Percentiles rank a stretch among this genome's conserved stretches.
Evolutionary conservation across 139 green algal species (phyloP).

Genomic region (Micromonas commoda): DNA sequence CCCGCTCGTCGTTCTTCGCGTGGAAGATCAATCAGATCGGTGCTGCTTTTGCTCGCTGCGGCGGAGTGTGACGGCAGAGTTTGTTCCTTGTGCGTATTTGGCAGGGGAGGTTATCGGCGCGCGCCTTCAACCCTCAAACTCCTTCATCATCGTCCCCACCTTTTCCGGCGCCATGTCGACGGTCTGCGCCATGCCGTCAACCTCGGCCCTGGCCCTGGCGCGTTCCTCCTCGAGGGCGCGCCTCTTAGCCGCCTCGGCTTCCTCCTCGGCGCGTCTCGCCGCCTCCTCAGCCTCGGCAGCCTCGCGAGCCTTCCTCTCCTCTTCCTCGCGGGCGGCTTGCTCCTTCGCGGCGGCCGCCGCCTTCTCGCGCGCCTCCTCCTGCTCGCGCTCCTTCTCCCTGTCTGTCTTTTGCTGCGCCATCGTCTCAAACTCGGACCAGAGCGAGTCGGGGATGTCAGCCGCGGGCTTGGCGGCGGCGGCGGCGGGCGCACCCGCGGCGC

Average conservation of each 20-base stretch:
- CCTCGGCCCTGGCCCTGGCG: background rate
- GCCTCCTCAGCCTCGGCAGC: background rate
- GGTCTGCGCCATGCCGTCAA: constrained; percentile 3
- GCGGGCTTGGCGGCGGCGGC: background rate
- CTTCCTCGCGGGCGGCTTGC: background rate
- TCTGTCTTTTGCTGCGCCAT: constrained; percentile 7
- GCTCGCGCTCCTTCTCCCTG: background rate
- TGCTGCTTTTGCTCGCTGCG: too few relatives aligned
- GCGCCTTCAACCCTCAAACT: too few relatives aligned
- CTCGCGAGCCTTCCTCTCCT: background rate
- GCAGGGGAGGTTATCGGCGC: too few relatives aligned
- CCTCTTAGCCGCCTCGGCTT: constrained; percentile 4
- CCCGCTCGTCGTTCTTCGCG: too few relatives aligned
- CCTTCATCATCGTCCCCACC: constrained; percentile 7
- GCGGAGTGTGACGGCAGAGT: too few relatives aligned
- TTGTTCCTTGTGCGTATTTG: too few relatives aligned
- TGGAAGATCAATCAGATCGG: too few relatives aligned
- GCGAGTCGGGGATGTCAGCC: constrained; percentile 1
- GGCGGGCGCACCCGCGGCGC: background rate
- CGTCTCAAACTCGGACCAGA: constrained; percentile 21
- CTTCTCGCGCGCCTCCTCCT: background rate
- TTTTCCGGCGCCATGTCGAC: constrained; percentile 20
- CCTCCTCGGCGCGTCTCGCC: background rate
- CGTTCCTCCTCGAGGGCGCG: background rate
- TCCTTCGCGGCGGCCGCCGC: background rate